A percentile compares a stretch with the other conserved stretches of the same genome.
These are phyloP conservation scores for Monosporascus ibericus DNA, from an alignment of 2,329 filamentous ascomycete genomes.

Conservation along the genomic window DNA sequence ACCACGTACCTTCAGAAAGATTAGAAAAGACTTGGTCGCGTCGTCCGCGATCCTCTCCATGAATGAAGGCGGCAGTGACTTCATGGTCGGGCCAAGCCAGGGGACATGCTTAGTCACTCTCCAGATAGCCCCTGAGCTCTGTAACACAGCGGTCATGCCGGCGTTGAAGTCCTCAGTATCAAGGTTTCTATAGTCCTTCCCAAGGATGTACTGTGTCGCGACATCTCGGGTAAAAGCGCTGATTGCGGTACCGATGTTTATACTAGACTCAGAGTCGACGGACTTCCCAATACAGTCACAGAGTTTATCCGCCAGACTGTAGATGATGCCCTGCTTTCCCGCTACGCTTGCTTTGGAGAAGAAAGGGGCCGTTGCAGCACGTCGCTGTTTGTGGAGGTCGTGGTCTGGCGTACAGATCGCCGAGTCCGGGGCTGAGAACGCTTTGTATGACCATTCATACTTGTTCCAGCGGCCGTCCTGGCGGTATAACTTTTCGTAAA, in stretches of 20 bases:
- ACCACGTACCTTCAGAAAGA: no score
- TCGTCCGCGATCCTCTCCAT: background rate
- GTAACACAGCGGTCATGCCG: background rate
- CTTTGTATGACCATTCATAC: slow-evolving; percentile 7
- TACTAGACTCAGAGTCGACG: background rate
- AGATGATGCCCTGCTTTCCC: slow-evolving; percentile 1
- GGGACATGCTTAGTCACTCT: slow-evolving; percentile 2
- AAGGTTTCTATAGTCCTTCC: slow-evolving; percentile 5
- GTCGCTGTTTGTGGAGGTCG: slow-evolving; percentile 3
- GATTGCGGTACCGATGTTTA: slow-evolving; percentile 4
- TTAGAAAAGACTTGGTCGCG: background rate
- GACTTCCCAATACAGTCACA: background rate
- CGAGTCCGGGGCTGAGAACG: slow-evolving; percentile 3
- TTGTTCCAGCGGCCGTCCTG: slow-evolving; percentile 11
- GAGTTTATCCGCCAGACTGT: slow-evolving; percentile 1
- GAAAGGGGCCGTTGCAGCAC: slow-evolving; percentile 3
- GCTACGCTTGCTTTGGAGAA: slow-evolving; percentile 9
- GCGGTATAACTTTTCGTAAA: slow-evolving; percentile 8
- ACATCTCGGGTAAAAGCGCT: slow-evolving; percentile 7
- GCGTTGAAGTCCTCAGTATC: slow-evolving; percentile 4
- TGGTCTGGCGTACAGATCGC: slow-evolving; percentile 3
- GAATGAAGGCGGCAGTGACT: background rate
- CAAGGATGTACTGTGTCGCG: slow-evolving; percentile 4
- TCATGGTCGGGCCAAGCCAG: slow-evolving; percentile 1
- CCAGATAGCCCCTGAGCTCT: background rate